Percentiles rank a stretch among this genome's conserved stretches.
phyloP scores from a whole-genome alignment of 1,139 yeast genomes.

The Nematodospora anomalae region DNA sequence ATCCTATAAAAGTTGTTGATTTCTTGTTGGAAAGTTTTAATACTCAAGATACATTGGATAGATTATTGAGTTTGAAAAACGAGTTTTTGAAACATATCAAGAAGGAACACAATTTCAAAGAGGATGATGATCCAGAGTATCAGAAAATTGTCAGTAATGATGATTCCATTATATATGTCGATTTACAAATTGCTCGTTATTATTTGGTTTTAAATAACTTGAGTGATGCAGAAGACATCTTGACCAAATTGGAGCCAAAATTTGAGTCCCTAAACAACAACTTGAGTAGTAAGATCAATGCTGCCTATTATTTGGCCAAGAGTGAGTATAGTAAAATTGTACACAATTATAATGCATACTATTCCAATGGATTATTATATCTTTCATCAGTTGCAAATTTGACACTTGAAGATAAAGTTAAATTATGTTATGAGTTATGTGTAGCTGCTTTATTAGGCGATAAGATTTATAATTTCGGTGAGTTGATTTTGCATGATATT shows the following conservation, averaged over 20 bases:
- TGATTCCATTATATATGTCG: slow-evolving; percentile 57
- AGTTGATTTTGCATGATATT: slow-evolving; percentile 85
- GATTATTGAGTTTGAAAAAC: slow-evolving; percentile 52
- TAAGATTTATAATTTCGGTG: slow-evolving; percentile 93
- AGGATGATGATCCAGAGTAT: slow-evolving; percentile 37
- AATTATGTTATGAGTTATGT: slow-evolving; percentile 77
- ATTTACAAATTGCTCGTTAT: slow-evolving; percentile 76
- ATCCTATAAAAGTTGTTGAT: slow-evolving; percentile 75
- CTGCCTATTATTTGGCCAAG: slow-evolving; percentile 80
- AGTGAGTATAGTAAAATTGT: slow-evolving; percentile 74
- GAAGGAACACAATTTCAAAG: slow-evolving; percentile 25
- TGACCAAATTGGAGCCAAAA: slow-evolving; percentile 59
- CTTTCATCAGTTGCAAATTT: slow-evolving; percentile 50
- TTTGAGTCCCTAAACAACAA: slow-evolving; percentile 56
- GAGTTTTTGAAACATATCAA: slow-evolving; percentile 44
- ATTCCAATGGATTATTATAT: slow-evolving; percentile 58
- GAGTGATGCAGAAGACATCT: slow-evolving; percentile 64
- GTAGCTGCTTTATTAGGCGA: slow-evolving; percentile 90
- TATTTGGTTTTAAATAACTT: slow-evolving; percentile 58
- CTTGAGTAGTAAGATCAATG: slow-evolving; percentile 69
- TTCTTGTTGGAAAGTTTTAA: slow-evolving; percentile 59
- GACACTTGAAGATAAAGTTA: slow-evolving; percentile 27
- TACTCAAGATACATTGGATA: slow-evolving; percentile 52
- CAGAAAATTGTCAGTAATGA: slow-evolving; percentile 36
- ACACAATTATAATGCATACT: slow-evolving; percentile 78